Conservation (phyloP, 257 asterid species). For the Nicotiana otophora region DNA sequence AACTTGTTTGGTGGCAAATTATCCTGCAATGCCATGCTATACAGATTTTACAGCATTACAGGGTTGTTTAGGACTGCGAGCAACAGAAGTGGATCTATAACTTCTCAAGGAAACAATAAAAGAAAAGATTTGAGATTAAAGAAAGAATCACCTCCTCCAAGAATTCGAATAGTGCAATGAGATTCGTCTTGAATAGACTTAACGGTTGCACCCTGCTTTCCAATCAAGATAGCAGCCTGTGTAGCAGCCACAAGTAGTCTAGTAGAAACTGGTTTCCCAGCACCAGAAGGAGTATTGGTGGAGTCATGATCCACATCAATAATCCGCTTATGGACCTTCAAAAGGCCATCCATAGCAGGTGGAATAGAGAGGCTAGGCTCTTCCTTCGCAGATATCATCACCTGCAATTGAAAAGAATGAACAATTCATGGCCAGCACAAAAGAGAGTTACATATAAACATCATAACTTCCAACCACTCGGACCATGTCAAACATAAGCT, state of each 20-base stretch:
- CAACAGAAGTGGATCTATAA: background rate
- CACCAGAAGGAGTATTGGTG: conserved; percentile 38
- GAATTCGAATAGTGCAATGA: conserved; percentile 67
- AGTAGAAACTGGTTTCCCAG: conserved; percentile 48
- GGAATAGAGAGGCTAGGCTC: conserved; percentile 69
- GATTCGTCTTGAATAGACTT: conserved; percentile 83
- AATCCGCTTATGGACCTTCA: conserved; percentile 71
- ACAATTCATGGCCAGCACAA: background rate
- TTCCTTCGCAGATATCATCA: conserved; percentile 81
- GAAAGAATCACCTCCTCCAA: conserved; percentile 60
- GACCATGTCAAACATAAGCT: background rate
- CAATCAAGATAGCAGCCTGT: conserved; percentile 91
- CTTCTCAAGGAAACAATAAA: conserved; percentile 2
- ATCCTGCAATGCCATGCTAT: too few relatives aligned
- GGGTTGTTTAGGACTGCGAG: background rate
- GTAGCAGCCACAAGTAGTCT: conserved; percentile 86
- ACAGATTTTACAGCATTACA: background rate
- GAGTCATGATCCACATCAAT: conserved; percentile 55
- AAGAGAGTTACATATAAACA: background rate
- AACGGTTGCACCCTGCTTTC: conserved; percentile 94
- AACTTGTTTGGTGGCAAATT: too few relatives aligned
- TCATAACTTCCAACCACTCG: background rate
- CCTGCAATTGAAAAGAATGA: conserved; percentile 29
- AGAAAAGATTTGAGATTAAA: background rate
- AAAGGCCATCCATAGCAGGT: conserved; percentile 87